Percentiles rank a stretch among this genome's conserved stretches.
Evolutionary conservation across 495 filamentous ascomycete species (phyloP).

Genomic region (Penicillium diatomitis): DNA sequence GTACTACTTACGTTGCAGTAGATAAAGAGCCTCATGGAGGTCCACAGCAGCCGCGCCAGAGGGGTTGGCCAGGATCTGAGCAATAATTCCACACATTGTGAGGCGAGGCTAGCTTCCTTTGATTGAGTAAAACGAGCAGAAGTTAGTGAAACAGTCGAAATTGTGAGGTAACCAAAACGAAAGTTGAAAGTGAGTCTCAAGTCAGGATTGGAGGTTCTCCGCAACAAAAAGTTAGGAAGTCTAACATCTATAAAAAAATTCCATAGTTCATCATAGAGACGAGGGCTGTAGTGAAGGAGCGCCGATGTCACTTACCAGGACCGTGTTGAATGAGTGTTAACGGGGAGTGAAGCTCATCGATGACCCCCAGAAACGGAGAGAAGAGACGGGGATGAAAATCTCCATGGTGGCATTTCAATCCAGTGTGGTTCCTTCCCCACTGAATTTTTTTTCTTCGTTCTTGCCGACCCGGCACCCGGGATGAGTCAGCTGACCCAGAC

Average conservation of each 20-base stretch:
- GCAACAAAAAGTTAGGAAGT: slow-evolving; percentile 38
- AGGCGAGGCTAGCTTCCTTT: slow-evolving; percentile 10
- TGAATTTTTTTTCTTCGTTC: slow-evolving; percentile 10
- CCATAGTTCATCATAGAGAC: slow-evolving; percentile 37
- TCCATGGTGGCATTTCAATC: slow-evolving; percentile 7
- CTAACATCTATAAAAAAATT: slow-evolving; percentile 44
- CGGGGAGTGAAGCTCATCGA: slow-evolving; percentile 13
- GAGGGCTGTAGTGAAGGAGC: neutral
- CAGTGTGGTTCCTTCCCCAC: slow-evolving; percentile 13
- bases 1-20: slow-evolving; percentile 56
- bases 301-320: slow-evolving; percentile 9
- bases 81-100: slow-evolving; percentile 82
- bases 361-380: slow-evolving; percentile 8
- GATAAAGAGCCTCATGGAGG: slow-evolving; percentile 82
- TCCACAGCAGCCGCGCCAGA: slow-evolving; percentile 61
- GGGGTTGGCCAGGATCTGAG: slow-evolving; percentile 64
- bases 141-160: slow-evolving; percentile 8
- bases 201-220: slow-evolving; percentile 37
- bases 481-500: slow-evolving; percentile 1
- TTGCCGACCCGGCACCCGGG: slow-evolving; percentile 6
- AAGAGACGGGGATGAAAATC: slow-evolving; percentile 10
- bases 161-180: neutral
- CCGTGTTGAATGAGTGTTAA: slow-evolving; percentile 2
- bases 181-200: slow-evolving; percentile 12
- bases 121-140: neutral